phyloP scores from a whole-genome alignment of 2,329 filamentous ascomycete genomes.

The Chaetomiaceae sp. region DNA sequence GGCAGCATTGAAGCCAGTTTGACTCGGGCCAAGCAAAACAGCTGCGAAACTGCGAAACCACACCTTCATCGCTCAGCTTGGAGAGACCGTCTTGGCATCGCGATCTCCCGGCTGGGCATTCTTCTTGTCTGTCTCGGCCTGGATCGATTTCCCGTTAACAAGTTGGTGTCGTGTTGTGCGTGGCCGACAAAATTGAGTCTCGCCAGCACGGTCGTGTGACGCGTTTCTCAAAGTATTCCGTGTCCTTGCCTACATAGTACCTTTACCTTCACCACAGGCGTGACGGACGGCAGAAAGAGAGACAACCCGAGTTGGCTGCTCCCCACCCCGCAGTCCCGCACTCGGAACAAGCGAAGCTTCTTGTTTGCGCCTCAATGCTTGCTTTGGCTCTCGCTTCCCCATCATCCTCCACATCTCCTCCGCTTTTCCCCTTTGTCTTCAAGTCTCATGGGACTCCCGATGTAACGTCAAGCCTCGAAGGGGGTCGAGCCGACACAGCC shows the following conservation, averaged over 20 bases:
- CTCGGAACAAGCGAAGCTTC: constrained; percentile 15
- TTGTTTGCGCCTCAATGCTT: constrained; percentile 12
- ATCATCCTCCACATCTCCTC: constrained; percentile 1
- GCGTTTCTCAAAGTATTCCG: neutral
- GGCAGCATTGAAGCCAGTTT: too few relatives aligned
- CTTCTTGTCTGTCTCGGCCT: constrained; percentile 12
- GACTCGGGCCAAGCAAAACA: too few relatives aligned
- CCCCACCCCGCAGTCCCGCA: constrained; percentile 8
- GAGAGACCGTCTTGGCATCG: constrained; percentile 23
- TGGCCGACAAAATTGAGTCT: neutral
- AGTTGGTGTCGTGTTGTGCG: too few relatives aligned
- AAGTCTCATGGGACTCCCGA: neutral
- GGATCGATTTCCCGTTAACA: constrained; percentile 2
- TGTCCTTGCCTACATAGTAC: too few relatives aligned
- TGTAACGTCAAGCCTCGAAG: neutral
- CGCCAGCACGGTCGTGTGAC: constrained; percentile 2
- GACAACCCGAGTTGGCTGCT: too few relatives aligned
- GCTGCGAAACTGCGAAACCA: constrained; percentile 5
- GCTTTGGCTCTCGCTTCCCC: too few relatives aligned
- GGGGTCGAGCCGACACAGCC: neutral
- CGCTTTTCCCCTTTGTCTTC: neutral
- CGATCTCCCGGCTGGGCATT: constrained; percentile 28
- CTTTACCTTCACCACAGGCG: too few relatives aligned
- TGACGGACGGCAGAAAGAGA: too few relatives aligned
- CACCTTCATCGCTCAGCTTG: constrained; percentile 1